Base-by-base conservation (phyloP, 2,329 filamentous ascomycete genomes). In the Aureobasidium namibiae region DNA sequence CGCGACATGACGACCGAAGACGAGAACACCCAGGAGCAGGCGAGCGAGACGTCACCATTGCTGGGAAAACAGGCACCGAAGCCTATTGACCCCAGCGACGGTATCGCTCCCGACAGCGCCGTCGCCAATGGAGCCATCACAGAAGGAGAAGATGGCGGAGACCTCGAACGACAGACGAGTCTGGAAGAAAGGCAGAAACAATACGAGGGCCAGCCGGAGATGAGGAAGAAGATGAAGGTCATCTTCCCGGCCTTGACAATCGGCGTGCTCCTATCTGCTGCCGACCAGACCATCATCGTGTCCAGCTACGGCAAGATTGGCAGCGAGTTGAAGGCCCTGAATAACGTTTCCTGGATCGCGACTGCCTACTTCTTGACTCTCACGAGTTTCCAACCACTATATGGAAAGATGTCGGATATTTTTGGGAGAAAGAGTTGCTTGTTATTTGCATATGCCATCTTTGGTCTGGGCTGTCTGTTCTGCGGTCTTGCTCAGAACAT, bases 281-380 rank as follows among this genome's bases (percentile, higher is more conserved):
- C 86, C 53, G 89, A 92, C 68, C 87, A 91, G 70, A 89, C 89
- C 0, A 83, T 92, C 57, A 85, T 89, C 31, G 83, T 92, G 50
- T 84, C 84, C n/a, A 85, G 81, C n/a, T 91, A 91, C 70, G 87
- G 86, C 52, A 83, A 81, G 63, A 92, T 92, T 65, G 88, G 88
- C 11, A 89, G 81, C 60, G 89, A 92, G 63, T 75, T 92, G 29
- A 78, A 88, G 54, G 87, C 88, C 1, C 77, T 92, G 56, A 89
- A 87, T 68, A 82, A 82, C 64, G 90, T 87, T 4, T 87, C 83
- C 56, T 91, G 88, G 88, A 86, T 91, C 61, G 87, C 87, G 29
- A 84, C 82, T 26, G 79, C 79, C 10, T 88, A 92, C 69, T 87
- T 90, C 66, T 77, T 92, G 56, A 89, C 88, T 1, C 73, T 89